Evolutionary conservation across 192 early-diverging fungal species (phyloP), one percentile per base, ranked within the genome.

Genomic region (Piromyces finnis): DNA sequence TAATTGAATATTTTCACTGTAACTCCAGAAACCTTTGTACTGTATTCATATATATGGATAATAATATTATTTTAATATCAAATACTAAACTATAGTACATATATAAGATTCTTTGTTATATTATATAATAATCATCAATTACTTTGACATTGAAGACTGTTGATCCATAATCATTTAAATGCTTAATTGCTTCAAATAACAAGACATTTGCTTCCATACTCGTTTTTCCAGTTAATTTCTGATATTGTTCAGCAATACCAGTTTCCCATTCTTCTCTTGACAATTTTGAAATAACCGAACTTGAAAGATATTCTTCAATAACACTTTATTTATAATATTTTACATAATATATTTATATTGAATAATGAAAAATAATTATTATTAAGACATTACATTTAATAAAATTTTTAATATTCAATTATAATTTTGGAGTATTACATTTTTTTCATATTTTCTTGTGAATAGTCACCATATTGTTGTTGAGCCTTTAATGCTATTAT

Each of bases 401-500:
- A 37, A 35, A 87, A 80, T 39, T 15, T 80, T 12, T 39, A 78
- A 15, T 12, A 78, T 39, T n/a, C n/a, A n/a, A n/a, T 1, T 77
- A 77, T 79, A 30, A 4, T 17, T 51, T 51, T 22, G 16, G 22
- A 51, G 0, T 22, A 29, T 17, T 9, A 88, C 88, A 85, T 79
- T 84, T 80, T 78, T 82, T 29, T 80, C 29, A 82, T 82, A 28
- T 84, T 77, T 18, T 29, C 36, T 29, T 30, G 28, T 29, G 86
- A 83, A 79, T 84, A 87, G 78, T 89, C 85, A 6, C 88, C 88
- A n/a, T 88, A 78, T 27, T 86, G 29, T 13, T 85, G 82, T 29
- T 89, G 88, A 2, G 87, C 86, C 28, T 84, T 82, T 29, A 87
- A 79, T 7, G 87, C 88, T 3, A 88, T 88, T 29, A 89, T 41